Evolutionary conservation across 352 stramenopile genomes (phyloP).

Genomic region (Phytophthora citrophthora): DNA sequence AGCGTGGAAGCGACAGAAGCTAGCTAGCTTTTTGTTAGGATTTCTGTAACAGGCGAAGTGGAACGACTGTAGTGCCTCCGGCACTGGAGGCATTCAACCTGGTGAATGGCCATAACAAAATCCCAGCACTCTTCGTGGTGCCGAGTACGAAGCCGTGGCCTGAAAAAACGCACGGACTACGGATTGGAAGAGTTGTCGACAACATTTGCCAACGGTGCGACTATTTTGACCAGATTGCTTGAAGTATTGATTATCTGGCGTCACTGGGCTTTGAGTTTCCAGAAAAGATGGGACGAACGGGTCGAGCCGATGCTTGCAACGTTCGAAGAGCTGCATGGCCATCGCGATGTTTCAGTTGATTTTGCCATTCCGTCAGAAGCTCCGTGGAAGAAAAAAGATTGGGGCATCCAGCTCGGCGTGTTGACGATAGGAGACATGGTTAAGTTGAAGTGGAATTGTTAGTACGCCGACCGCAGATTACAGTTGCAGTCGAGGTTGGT

Average conservation of each 20-base stretch:
- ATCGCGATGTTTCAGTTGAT: too few species aligned
- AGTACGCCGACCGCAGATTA: conserved; percentile 2
- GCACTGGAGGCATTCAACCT: neutral
- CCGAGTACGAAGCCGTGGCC: neutral
- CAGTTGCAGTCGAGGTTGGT: conserved; percentile 11
- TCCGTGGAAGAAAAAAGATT: neutral
- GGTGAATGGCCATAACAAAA: neutral
- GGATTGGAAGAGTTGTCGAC: neutral
- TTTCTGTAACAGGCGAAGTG: neutral
- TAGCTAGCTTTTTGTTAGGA: too few species aligned
- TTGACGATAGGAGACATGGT: too few species aligned
- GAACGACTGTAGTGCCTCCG: neutral
- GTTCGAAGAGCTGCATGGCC: neutral
- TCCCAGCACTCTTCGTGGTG: neutral
- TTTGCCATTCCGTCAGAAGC: neutral
- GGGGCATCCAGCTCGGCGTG: neutral
- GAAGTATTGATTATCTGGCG: neutral
- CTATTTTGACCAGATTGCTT: neutral
- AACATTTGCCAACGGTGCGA: neutral
- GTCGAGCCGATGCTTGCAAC: neutral
- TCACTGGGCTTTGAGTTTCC: neutral
- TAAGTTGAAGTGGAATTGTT: conserved; percentile 1
- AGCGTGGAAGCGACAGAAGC: too few species aligned
- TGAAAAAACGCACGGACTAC: neutral
- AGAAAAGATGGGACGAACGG: too few species aligned